Conservation (phyloP, 192 early-diverging fungal genomes). For the Linnemannia zychae region DNA sequence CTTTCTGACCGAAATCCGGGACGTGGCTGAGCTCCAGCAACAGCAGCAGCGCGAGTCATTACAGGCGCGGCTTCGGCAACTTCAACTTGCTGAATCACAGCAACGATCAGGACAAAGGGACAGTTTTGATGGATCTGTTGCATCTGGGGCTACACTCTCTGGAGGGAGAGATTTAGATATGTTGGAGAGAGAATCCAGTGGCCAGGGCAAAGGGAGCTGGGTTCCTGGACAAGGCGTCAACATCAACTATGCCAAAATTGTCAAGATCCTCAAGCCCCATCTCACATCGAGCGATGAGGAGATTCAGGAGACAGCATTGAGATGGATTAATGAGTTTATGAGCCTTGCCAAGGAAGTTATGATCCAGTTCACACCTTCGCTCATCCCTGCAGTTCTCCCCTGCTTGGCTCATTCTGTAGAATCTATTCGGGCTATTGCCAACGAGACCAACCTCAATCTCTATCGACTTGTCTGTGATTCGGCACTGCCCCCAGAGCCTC, state of each 20-base stretch:
- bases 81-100: constrained; percentile 25
- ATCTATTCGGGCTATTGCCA: constrained; percentile 79
- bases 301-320: constrained; percentile 91
- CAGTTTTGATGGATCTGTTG: constrained; percentile 13
- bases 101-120: constrained; percentile 20
- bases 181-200: constrained; percentile 58
- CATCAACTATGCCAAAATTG: constrained; percentile 88
- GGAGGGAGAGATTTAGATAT: constrained; percentile 24
- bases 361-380: constrained; percentile 82
- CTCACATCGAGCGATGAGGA: constrained; percentile 84
- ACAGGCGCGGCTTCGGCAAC: constrained; percentile 45
- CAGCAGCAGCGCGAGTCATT: constrained; percentile 58
- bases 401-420: constrained; percentile 83
- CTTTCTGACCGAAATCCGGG: constrained; percentile 91
- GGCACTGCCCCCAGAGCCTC: constrained; percentile 58
- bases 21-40: constrained; percentile 75
- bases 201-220: constrained; percentile 71
- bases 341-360: constrained; percentile 85
- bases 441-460: constrained; percentile 85
- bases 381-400: constrained; percentile 89
- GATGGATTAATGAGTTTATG: constrained; percentile 95
- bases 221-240: constrained; percentile 82
- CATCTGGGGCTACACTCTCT: not conserved
- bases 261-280: constrained; percentile 88
- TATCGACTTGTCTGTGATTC: constrained; percentile 82